A percentile compares a stretch with the other conserved stretches of the same genome.
phyloP scores from a whole-genome alignment of 768 basidiomycete species.

The Lactarius hatsudake region DNA sequence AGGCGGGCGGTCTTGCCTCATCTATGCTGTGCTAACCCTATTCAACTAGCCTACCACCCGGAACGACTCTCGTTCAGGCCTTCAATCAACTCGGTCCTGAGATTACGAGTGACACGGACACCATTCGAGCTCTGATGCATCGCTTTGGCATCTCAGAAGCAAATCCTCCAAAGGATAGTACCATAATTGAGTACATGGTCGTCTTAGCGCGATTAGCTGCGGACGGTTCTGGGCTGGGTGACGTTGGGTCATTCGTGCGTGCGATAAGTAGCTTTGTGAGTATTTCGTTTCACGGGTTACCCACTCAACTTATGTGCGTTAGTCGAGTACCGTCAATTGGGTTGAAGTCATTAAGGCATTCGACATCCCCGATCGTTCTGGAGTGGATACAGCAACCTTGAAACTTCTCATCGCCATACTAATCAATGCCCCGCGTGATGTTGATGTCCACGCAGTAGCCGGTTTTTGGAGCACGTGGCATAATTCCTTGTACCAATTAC shows the following conservation, averaged over 20 bases:
- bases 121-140: conserved; percentile 62
- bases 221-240: conserved; percentile 71
- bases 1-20: conserved; percentile 28
- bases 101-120: conserved; percentile 70
- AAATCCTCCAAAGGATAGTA: conserved; percentile 66
- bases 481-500: conserved; percentile 82
- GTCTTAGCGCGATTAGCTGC: conserved; percentile 64
- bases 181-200: conserved; percentile 70
- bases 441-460: conserved; percentile 72
- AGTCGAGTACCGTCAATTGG: conserved; percentile 77
- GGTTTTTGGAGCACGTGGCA: conserved; percentile 87
- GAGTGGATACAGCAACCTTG: conserved; percentile 85
- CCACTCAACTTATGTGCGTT: conserved; percentile 27
- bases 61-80: conserved; percentile 69
- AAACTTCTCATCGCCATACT: conserved; percentile 89
- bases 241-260: conserved; percentile 70
- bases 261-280: conserved; percentile 73
- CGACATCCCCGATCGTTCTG: conserved; percentile 78
- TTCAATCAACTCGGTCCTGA: conserved; percentile 78
- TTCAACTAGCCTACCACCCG: conserved; percentile 54
- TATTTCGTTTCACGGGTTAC: conserved; percentile 24
- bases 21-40: conserved; percentile 23
- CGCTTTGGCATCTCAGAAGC: conserved; percentile 74
- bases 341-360: conserved; percentile 79
- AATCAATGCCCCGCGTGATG: conserved; percentile 73